Evolutionary conservation across 129 eudicot genomes (phyloP).

Genomic region (sunflower (Helianthus annuus)): HanXRQr2.0-SUNRISE NC_035440.2:101089395-101089894

Average conservation of each 20-base stretch:
- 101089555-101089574: constrained; percentile 4
- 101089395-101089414: constrained; percentile 28
- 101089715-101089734: too few species aligned
- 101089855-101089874: too few species aligned
- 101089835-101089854: too few species aligned
- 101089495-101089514: constrained; percentile 47
- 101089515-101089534: constrained; percentile 52
- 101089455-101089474: constrained; percentile 38
- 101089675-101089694: not conserved
- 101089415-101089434: constrained; percentile 37
- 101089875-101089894: too few species aligned
- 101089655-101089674: constrained; percentile 3
- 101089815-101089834: too few species aligned
- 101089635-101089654: constrained; percentile 7
- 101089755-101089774: too few species aligned
- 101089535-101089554: constrained; percentile 53
- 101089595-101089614: constrained; percentile 4
- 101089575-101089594: constrained; percentile 20
- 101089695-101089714: too few species aligned
- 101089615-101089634: constrained; percentile 19
- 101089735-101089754: too few species aligned
- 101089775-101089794: too few species aligned
- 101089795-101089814: too few species aligned
- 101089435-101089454: constrained; percentile 43
- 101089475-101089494: constrained; percentile 42